Evolutionary conservation across 2,329 filamentous ascomycete species (phyloP), one percentile per base, ranked within the genome.

Genomic region (Fusarium caatingaense): DNA sequence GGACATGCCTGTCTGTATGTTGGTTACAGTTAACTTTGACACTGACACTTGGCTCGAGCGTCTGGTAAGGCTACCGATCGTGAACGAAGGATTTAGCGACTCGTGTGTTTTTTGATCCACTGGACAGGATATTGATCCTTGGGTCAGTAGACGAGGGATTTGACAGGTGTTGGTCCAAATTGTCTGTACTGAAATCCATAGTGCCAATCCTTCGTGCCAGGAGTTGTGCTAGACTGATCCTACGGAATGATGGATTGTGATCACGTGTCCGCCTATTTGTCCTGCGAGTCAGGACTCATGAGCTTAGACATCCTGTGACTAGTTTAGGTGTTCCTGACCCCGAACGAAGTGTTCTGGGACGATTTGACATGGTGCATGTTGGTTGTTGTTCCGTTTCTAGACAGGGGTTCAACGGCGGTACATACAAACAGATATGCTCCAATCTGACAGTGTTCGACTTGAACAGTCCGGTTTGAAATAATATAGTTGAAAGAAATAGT

Each of bases 11-110:
- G 32, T 16, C 10, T 51, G 32, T 16, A 4, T 37, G 32, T 51
- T 51, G 44, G 44, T 46, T 46, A 11, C n/a, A n/a, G 34, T 37
- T 37, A 37, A 37, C 9, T 11, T 46, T 25, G 49, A 21, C n/a
- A 51, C 13, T 51, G 49, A 20, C 20, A 21, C 27, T 44, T 64
- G 60, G 61, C 40, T 40, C 58, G 15, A 64, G 61, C 61, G 61
- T 8, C 40, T 10, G 28, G 5, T 10, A 50, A 50, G 54, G 51
- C 40, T 15, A 37, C 25, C 25, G 5, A 46, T 37, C 41, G 27
- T 47, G 34, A 32, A 54, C 40, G 41, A 42, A 40, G 30, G 21
- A 23, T 49, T 30, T 46, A 64, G 60, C 60, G 51, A 46, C n/a
- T 64, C n/a, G 11, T 20, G 15, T 40, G 18, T 60, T 34, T 46